Evolutionary conservation across 352 stramenopile species (phyloP).

Genomic region (Aphanomyces stellatus): DNA sequence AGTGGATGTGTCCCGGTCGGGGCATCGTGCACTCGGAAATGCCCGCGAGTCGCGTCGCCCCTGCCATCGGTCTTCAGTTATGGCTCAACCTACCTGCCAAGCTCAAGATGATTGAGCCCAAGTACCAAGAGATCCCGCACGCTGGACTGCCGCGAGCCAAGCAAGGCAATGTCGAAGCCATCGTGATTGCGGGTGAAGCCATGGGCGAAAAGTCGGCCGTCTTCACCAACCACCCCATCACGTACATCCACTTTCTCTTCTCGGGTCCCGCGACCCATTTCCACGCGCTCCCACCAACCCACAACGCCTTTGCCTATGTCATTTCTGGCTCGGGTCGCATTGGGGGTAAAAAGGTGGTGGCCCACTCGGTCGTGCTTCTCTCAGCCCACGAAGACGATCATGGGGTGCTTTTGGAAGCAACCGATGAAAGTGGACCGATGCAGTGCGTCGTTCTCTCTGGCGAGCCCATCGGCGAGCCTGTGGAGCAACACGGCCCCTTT

Average conservation of each 20-base stretch:
- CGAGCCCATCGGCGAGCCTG: constrained; percentile 47
- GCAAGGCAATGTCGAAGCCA: constrained; percentile 33
- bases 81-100: constrained; percentile 43
- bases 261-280: constrained; percentile 28
- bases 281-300: constrained; percentile 30
- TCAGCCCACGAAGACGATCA: constrained; percentile 32
- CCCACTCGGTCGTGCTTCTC: neutral
- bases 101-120: constrained; percentile 40
- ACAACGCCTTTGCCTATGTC: constrained; percentile 41
- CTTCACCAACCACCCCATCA: constrained; percentile 35
- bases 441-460: constrained; percentile 57
- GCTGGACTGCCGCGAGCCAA: constrained; percentile 32
- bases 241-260: constrained; percentile 50
- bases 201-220: constrained; percentile 37
- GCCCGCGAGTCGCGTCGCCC: constrained; percentile 26
- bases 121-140: constrained; percentile 43
- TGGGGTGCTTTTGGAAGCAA: constrained; percentile 35
- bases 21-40: constrained; percentile 52
- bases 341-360: neutral
- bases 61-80: constrained; percentile 37
- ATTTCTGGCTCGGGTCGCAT: constrained; percentile 26
- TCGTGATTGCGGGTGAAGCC: constrained; percentile 43
- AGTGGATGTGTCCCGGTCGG: constrained; percentile 48
- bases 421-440: constrained; percentile 27
- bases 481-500: constrained; percentile 61